Evolutionary conservation across 2,329 filamentous ascomycete species (phyloP).

Genomic region (Graphium sp.): DNA sequence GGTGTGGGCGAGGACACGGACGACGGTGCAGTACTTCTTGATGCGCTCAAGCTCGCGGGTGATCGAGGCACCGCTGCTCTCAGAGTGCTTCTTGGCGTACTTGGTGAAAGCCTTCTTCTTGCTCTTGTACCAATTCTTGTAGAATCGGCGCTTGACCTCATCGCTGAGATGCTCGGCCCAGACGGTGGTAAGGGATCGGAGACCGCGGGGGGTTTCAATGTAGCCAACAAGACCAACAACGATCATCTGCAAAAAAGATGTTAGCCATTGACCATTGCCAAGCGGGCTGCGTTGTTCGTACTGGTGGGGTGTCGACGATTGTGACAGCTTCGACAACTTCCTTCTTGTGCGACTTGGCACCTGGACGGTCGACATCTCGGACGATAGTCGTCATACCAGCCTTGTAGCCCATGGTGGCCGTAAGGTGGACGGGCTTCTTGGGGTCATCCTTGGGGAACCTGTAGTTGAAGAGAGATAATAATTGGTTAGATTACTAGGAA

Average conservation of each 20-base stretch:
- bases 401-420: conserved; percentile 98
- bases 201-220: conserved; percentile 98
- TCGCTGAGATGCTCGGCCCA: conserved; percentile 99
- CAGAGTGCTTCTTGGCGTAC: conserved; percentile 99
- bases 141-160: conserved; percentile 98
- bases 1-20: conserved; percentile 97
- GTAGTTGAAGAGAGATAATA: conserved; percentile 11
- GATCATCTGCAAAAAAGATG: conserved; percentile 71
- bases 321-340: conserved; percentile 81
- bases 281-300: conserved; percentile 77
- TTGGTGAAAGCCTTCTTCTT: conserved; percentile 99
- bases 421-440: conserved; percentile 99
- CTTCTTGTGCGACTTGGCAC: conserved; percentile 99
- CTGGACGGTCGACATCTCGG: conserved; percentile 95
- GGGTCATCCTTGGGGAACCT: conserved; percentile 99
- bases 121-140: conserved; percentile 99
- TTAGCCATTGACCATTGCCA: conserved; percentile 58
- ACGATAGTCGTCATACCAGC: conserved; percentile 99
- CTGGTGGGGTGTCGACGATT: conserved; percentile 85
- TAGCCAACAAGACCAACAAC: conserved; percentile 99
- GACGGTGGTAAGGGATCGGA: conserved; percentile 97
- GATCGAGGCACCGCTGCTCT: conserved; percentile 78
- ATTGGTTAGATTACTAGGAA: too few species aligned
- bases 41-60: conserved; percentile 98
- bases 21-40: conserved; percentile 99